Percentiles rank a stretch among this genome's conserved stretches.
These are phyloP conservation scores for Euphorbia schlechtendalii DNA, from an alignment of 441 rosid species.

Conservation along the genomic window DNA sequence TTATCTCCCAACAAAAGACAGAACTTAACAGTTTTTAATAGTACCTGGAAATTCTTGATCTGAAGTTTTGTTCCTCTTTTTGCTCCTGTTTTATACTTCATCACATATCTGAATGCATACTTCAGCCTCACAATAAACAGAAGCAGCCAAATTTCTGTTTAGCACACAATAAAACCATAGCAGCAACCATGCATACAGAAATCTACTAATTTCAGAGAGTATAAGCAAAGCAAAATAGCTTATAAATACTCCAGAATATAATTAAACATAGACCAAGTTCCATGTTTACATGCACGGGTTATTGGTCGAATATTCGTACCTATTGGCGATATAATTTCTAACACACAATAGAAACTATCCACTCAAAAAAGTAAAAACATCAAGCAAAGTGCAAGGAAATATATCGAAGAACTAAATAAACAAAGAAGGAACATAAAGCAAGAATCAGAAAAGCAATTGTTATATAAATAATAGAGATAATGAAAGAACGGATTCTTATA, in stretches of 20 bases:
- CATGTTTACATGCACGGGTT: neutral
- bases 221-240: neutral
- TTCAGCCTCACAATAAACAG: neutral
- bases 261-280: neutral
- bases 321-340: neutral
- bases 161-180: neutral
- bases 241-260: neutral
- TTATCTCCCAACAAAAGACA: neutral
- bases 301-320: neutral
- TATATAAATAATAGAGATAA: conserved; percentile 22
- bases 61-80: neutral
- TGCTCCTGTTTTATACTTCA: neutral
- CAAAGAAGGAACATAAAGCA: conserved; percentile 14
- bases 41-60: neutral
- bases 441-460: conserved; percentile 13
- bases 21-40: neutral
- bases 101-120: neutral
- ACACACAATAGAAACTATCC: conserved; percentile 2
- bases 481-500: conserved; percentile 32
- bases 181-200: neutral
- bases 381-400: neutral
- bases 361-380: neutral
- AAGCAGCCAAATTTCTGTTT: neutral
- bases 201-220: neutral
- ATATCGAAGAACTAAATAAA: neutral